Conservation (phyloP, 495 filamentous ascomycete genomes). For the Tricharina praecox region DNA sequence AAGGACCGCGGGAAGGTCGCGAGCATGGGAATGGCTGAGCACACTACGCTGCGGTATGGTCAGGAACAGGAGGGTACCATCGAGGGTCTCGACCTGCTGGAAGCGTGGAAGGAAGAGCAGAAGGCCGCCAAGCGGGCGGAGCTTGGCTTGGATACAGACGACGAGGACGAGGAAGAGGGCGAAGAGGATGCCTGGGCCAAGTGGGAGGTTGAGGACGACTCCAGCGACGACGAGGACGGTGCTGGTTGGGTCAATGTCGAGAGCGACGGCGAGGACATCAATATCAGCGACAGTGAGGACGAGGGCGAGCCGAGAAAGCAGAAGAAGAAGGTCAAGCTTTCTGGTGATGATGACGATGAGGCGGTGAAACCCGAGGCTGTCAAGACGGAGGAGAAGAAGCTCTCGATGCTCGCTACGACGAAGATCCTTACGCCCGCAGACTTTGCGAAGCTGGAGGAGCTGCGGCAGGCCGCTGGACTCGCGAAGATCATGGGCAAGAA, state of each 20-base stretch:
- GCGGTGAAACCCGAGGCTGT: not conserved
- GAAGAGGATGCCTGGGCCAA: slow-evolving; percentile 54
- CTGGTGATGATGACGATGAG: not conserved
- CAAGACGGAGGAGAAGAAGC: slow-evolving; percentile 1
- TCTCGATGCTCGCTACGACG: slow-evolving; percentile 23
- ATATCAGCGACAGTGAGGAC: slow-evolving; percentile 56
- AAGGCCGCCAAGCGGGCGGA: slow-evolving; percentile 51
- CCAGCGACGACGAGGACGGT: slow-evolving; percentile 54
- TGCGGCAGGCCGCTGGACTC: slow-evolving; percentile 54
- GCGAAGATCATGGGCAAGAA: slow-evolving; percentile 39
- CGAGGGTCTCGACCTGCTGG: slow-evolving; percentile 80
- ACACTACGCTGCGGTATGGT: slow-evolving; percentile 44
- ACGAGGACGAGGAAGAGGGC: slow-evolving; percentile 40
- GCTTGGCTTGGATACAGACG: slow-evolving; percentile 40
- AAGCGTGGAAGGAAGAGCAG: slow-evolving; percentile 87
- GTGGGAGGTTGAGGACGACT: slow-evolving; percentile 68
- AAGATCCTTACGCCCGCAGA: slow-evolving; percentile 24
- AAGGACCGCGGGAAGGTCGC: slow-evolving; percentile 84
- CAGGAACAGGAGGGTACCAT: slow-evolving; percentile 67
- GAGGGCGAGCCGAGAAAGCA: slow-evolving; percentile 41
- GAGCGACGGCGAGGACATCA: slow-evolving; percentile 57
- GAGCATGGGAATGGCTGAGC: slow-evolving; percentile 58
- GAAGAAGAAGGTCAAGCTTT: slow-evolving; percentile 39
- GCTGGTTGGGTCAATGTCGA: slow-evolving; percentile 82
- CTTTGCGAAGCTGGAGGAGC: slow-evolving; percentile 75